A percentile compares a stretch with the other conserved stretches of the same genome.
Evolutionary conservation across 495 filamentous ascomycete genomes (phyloP).

Genomic region (Aspergillus baeticus): DNA sequence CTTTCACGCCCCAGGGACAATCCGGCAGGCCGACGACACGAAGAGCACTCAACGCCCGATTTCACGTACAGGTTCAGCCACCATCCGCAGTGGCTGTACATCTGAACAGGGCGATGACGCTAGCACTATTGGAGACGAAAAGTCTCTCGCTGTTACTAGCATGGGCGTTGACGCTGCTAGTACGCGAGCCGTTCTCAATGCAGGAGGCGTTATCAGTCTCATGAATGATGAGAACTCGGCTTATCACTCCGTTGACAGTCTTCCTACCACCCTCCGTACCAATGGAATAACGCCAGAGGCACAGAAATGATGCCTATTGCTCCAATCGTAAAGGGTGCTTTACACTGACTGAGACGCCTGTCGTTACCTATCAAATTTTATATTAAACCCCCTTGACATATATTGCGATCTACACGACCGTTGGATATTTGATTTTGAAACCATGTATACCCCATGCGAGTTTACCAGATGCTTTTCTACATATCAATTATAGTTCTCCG

Average conservation of each 20-base stretch:
- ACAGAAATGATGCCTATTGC: too few species aligned
- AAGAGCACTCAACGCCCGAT: conserved; percentile 19
- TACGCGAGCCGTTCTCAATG: conserved; percentile 35
- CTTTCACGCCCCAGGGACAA: conserved; percentile 33
- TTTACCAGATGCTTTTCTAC: too few species aligned
- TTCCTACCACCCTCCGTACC: conserved; percentile 5
- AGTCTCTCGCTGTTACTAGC: conserved; percentile 21
- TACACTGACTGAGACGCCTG: too few species aligned
- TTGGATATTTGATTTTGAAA: too few species aligned
- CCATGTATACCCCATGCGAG: too few species aligned
- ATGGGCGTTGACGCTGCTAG: conserved; percentile 32
- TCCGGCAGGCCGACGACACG: conserved; percentile 26
- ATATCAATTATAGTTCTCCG: too few species aligned
- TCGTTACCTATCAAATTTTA: too few species aligned
- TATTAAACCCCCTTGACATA: too few species aligned
- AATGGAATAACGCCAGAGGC: too few species aligned
- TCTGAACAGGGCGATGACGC: conserved; percentile 29
- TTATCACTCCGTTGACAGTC: conserved; percentile 29
- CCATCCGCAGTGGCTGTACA: conserved; percentile 35
- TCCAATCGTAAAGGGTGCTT: too few species aligned
- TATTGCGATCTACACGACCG: too few species aligned
- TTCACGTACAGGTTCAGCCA: conserved; percentile 28
- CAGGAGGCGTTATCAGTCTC: conserved; percentile 27
- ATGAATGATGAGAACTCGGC: conserved; percentile 20
- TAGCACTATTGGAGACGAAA: conserved; percentile 35